These are phyloP conservation scores for Kandelia obovata DNA, from an alignment of 345 rosid species.

Conservation along the genomic window DNA sequence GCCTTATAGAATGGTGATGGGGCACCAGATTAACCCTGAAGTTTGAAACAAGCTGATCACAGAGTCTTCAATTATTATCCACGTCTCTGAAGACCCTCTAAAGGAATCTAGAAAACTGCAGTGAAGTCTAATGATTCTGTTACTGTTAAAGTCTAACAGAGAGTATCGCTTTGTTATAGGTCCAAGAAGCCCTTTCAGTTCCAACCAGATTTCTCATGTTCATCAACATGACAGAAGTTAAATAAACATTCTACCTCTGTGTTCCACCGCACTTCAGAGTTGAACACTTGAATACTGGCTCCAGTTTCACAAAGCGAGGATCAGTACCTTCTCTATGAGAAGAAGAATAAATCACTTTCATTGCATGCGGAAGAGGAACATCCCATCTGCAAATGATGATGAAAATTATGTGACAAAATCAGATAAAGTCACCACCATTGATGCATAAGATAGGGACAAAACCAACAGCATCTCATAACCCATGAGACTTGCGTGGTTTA, in stretches of 20 bases:
- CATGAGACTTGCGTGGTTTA: too few species aligned
- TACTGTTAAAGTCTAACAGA: too few species aligned
- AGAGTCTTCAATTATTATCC: too few species aligned
- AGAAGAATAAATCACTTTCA: conserved; percentile 52
- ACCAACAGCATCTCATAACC: background rate
- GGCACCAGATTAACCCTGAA: too few species aligned
- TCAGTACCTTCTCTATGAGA: conserved; percentile 56
- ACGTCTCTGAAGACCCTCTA: too few species aligned
- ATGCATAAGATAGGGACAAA: conserved; percentile 6
- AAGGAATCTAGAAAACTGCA: too few species aligned
- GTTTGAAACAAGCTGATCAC: too few species aligned
- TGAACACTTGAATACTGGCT: conserved; percentile 83
- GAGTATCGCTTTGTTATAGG: too few species aligned
- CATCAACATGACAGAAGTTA: conserved; percentile 11
- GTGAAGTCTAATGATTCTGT: too few species aligned
- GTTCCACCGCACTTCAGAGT: conserved; percentile 56
- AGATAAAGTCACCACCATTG: conserved; percentile 5
- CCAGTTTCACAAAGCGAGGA: conserved; percentile 82
- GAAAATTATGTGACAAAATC: conserved; percentile 16
- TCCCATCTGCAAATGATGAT: conserved; percentile 77
- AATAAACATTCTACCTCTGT: conserved; percentile 51
- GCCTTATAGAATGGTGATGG: background rate
- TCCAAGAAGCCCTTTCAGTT: background rate
- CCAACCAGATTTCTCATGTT: background rate
- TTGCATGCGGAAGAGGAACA: conserved; percentile 66